Evolutionary conservation across 129 eudicot genomes (phyloP).

Genomic region (Helianthus annuus): DNA sequence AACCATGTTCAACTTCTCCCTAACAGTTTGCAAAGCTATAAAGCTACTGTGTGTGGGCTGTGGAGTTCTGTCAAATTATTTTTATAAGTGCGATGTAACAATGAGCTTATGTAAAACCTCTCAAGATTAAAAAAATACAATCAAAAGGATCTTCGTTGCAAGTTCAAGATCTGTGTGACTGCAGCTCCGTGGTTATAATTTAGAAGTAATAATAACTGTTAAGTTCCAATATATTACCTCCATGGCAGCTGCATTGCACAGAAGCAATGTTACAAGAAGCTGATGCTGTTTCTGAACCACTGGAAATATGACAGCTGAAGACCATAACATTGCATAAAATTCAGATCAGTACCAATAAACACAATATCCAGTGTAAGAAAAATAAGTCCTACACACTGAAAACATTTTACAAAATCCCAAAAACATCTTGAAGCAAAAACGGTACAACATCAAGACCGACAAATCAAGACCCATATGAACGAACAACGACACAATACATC

Average conservation of each 20-base stretch:
- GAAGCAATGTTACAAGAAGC: constrained; percentile 94
- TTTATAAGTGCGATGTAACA: constrained; percentile 8
- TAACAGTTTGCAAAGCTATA: too few species aligned
- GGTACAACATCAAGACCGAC: neutral
- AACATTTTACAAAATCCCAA: neutral
- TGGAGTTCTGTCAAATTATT: constrained; percentile 14
- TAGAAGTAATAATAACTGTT: neutral
- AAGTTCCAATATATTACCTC: constrained; percentile 55
- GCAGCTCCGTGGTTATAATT: neutral
- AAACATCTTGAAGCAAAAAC: neutral
- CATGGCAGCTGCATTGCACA: constrained; percentile 98
- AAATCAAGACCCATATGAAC: neutral
- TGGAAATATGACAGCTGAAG: constrained; percentile 81
- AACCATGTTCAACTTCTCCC: too few species aligned
- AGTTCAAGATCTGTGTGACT: neutral
- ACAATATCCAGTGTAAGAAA: neutral
- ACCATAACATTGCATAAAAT: constrained; percentile 22
- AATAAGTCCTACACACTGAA: neutral
- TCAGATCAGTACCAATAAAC: constrained; percentile 14
- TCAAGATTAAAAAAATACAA: neutral
- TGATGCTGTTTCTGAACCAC: constrained; percentile 98
- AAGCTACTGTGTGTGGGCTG: constrained; percentile 2
- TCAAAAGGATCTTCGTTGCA: neutral
- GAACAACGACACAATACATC: constrained; percentile 5
- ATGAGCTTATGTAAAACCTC: constrained; percentile 21